Base-by-base conservation (phyloP, 1,139 yeast species). In the Kluyveromyces sp. region DNA sequence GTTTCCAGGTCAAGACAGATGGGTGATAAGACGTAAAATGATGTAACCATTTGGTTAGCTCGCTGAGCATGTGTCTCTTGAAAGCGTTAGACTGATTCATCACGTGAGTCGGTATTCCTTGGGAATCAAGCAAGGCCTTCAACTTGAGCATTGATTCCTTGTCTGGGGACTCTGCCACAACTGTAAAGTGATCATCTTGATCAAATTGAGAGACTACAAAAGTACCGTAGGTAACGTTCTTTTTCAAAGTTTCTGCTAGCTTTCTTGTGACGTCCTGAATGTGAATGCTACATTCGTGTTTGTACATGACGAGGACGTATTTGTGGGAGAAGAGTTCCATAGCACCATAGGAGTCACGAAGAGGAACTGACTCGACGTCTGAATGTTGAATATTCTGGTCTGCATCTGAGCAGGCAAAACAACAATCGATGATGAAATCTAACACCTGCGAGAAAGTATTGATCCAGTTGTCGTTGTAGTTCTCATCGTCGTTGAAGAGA, bases 361-460 rank as follows among this genome's bases (percentile, higher is more conserved):
- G 31, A 3, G 40, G 18, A 9, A 40, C 41, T 13, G 33, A 33
- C 4, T 22, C 32, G 3, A 40, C 41, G 12, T 4, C 12, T 7
- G 18, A 25, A 12, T 12, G 33, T 38, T 12, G 44, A 48, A 48
- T 47, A 55, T 49, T 46, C 53, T 52, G 29, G 50, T 35, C 47
- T 45, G 40, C 45, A 50, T 36, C 20, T 84, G 73, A 1, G 85
- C 83, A 31, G 15, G 36, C 26, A 31, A 19, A 31, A 38, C 41
- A 31, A 31, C 28, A 38, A 58, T 89, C 96, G 32, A 89, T 74
- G 8, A 83, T 71, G 57, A 74, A 88, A 64, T 92, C 96, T 32
- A 88, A 63, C 0, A 79, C 67, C 0, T 72, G 66, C 42, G 75
- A 77, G 4, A 87, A 62, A 0, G 86, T 75, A 1, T 28, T 6